These are phyloP conservation scores for Cutaneotrichosporon cavernicola DNA, from an alignment of 1,284 basidiomycete genomes.

Conservation along the genomic window DNA sequence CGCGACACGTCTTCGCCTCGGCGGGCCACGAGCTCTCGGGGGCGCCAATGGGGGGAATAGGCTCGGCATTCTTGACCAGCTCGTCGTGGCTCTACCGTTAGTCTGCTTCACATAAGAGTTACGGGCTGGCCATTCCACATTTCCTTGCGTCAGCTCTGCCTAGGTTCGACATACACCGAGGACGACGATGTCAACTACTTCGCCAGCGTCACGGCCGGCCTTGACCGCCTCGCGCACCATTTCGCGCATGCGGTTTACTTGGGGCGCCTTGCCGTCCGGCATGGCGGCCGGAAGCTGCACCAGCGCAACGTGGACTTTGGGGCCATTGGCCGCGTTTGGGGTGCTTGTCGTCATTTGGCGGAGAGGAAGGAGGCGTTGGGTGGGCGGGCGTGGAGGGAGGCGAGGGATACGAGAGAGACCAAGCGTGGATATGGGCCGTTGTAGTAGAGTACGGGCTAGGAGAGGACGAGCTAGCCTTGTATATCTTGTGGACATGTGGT, in stretches of 20 bases:
- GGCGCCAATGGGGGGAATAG: slow-evolving; percentile 14
- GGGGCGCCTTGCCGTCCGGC: slow-evolving; percentile 11
- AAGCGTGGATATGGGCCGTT: not conserved
- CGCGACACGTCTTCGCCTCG: slow-evolving; percentile 61
- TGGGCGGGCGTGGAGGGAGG: not conserved
- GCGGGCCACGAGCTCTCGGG: slow-evolving; percentile 4
- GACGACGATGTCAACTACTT: slow-evolving; percentile 17
- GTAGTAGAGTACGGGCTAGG: not conserved
- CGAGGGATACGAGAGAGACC: not conserved
- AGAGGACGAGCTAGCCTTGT: not conserved
- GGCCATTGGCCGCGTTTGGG: slow-evolving; percentile 10
- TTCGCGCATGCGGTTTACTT: slow-evolving; percentile 17
- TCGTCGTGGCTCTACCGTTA: slow-evolving; percentile 10
- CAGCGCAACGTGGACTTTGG: slow-evolving; percentile 15
- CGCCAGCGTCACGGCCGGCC: slow-evolving; percentile 10
- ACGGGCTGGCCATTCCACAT: slow-evolving; percentile 20
- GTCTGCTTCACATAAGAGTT: not conserved
- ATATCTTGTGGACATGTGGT: not conserved
- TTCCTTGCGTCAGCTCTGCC: slow-evolving; percentile 16
- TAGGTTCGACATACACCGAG: slow-evolving; percentile 14
- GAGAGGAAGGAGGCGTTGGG: too few relatives aligned
- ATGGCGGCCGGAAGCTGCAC: slow-evolving; percentile 16
- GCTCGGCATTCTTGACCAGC: slow-evolving; percentile 15
- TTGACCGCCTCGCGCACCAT: slow-evolving; percentile 18
- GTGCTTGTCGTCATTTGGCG: not conserved